Evolutionary conservation across 768 basidiomycete species (phyloP), one percentile per base, ranked within the genome.

Genomic region (Fomitopsis serialis): DNA sequence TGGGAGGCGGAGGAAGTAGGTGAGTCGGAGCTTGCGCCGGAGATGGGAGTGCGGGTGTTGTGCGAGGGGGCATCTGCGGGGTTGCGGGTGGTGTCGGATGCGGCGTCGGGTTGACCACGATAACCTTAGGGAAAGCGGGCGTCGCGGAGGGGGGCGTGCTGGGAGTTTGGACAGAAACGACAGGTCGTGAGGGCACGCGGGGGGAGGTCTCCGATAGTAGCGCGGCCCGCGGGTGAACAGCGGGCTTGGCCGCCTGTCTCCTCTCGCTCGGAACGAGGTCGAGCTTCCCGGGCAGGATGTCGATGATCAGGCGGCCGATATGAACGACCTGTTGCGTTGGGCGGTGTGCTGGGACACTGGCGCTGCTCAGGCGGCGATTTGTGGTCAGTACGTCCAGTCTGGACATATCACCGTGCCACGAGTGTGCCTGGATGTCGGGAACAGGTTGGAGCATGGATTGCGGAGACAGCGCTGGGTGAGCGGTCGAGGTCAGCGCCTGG

Each of bases 41-140:
- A 59, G 53, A 42, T 37, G 47, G 46, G 64, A 63, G 23, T 53
- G 63, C 15, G 62, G 65, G 34, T 63, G 69, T 48, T 54, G 66
- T 42, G 32, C 59, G 35, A 55, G 57, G 49, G 56, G 62, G 11
- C 32, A 56, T 55, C 23, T 64, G 63, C 50, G 86, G 88, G 1
- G 87, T 87, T 1, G 82, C 77, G 2, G 89, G 89, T 7, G 89
- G 88, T 1, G 89, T 91, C 1, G 84, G 86, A 58, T 84, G 85
- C 2, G 87, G 88, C 0, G 88, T 89, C 17, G 88, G 86, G 58
- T 85, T 82, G 9, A 89, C 81, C 21, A 91, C 76, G 15, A 89
- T 77, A 6, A 91, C 75, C 24, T 76, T 74, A 13, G 84, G 84
- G 29, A 78, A 72, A 68, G 56, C 54, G 59, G 24, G 66, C 60